phyloP scores from a whole-genome alignment of 2,329 filamentous ascomycete species.

The Colletotrichum siamense region DNA sequence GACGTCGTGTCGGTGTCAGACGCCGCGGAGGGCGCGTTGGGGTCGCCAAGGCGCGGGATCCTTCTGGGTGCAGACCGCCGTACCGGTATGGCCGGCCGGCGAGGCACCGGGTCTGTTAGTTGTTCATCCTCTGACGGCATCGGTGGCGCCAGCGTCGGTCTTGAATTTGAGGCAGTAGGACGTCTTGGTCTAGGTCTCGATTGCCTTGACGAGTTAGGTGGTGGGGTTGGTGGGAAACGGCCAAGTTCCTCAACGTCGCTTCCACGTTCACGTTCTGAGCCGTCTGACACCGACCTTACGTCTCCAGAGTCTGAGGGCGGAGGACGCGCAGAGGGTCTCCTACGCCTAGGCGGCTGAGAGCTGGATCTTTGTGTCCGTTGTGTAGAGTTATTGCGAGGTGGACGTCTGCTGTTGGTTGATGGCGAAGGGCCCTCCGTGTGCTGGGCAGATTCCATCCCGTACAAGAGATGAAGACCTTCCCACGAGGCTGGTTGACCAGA shows the following conservation, averaged over 20 bases:
- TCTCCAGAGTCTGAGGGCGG: background rate
- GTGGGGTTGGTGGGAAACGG: background rate
- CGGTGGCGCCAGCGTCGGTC: background rate
- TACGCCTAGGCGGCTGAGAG: slow-evolving; percentile 3
- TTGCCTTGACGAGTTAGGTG: background rate
- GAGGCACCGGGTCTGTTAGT: slow-evolving; percentile 4
- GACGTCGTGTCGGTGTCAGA: slow-evolving; percentile 16
- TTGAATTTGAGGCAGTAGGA: background rate
- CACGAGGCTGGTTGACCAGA: background rate
- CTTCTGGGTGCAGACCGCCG: slow-evolving; percentile 1
- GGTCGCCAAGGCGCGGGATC: slow-evolving; percentile 1
- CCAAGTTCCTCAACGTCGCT: slow-evolving; percentile 3
- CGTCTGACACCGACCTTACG: background rate
- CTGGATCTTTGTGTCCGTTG: background rate
- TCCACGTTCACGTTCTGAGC: background rate
- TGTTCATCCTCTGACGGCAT: slow-evolving; percentile 10
- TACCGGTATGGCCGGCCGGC: background rate
- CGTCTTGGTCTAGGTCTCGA: background rate
- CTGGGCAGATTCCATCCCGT: slow-evolving; percentile 20
- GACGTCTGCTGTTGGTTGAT: background rate
- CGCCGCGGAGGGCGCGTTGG: background rate
- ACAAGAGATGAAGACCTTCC: background rate
- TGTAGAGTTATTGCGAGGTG: background rate
- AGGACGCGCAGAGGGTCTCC: background rate
- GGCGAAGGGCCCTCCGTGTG: slow-evolving; percentile 10